Evolutionary conservation across 73 alveolate genomes (phyloP).

Genomic region (Paramecium primaurelia): DNA sequence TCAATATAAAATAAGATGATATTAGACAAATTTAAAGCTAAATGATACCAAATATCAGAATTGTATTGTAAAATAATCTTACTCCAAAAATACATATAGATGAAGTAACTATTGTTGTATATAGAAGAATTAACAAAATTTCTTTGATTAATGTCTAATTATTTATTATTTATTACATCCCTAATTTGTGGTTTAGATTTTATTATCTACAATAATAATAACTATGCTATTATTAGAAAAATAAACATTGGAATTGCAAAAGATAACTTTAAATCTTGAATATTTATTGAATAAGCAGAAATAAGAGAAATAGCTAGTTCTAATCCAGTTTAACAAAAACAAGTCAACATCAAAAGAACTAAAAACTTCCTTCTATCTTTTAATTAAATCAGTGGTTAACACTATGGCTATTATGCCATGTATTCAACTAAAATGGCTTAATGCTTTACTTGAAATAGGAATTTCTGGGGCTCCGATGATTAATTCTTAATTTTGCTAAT

Average conservation of each 20-base stretch:
- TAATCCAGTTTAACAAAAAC: neutral
- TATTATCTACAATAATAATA: too few relatives aligned
- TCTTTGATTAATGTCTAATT: neutral
- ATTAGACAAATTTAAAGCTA: neutral
- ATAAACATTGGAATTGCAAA: neutral
- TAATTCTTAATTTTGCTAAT: neutral
- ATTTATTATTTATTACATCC: neutral
- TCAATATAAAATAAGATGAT: neutral
- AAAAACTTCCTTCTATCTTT: neutral
- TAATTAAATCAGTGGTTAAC: neutral
- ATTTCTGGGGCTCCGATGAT: neutral
- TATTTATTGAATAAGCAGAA: neutral
- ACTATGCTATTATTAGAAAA: neutral
- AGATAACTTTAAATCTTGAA: neutral
- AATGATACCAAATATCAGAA: neutral
- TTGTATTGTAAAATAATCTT: neutral
- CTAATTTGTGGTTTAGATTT: neutral
- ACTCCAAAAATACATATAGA: neutral
- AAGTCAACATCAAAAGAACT: neutral
- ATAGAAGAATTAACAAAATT: neutral
- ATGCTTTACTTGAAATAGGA: neutral
- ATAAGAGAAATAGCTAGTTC: neutral
- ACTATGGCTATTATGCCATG: neutral
- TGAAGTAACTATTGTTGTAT: neutral
- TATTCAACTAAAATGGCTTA: neutral